A percentile compares a stretch with the other conserved stretches of the same genome.
These are phyloP conservation scores for Arabis alpina DNA, from an alignment of 345 rosid genomes.

Conservation along the genomic window DNA sequence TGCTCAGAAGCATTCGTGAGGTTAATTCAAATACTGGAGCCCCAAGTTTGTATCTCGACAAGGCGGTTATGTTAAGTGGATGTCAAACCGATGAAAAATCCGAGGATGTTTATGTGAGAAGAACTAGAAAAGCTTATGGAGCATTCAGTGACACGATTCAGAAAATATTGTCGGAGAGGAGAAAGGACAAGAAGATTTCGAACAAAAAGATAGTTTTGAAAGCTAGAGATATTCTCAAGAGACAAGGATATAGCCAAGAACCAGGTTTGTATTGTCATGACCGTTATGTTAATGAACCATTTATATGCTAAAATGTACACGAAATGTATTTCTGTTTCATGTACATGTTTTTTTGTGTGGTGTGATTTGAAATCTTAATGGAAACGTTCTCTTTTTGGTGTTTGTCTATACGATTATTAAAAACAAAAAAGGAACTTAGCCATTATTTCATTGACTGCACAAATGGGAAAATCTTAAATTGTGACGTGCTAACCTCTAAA, in stretches of 20 bases:
- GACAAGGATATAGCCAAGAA: conserved; percentile 51
- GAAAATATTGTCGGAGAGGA: conserved; percentile 38
- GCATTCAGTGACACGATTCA: conserved; percentile 41
- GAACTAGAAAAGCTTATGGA: conserved; percentile 40
- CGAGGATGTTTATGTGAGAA: conserved; percentile 35
- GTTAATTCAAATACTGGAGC: not conserved
- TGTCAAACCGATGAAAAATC: conserved; percentile 42
- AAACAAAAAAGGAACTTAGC: too few species aligned
- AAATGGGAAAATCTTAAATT: too few species aligned
- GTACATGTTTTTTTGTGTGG: not conserved
- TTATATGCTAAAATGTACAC: conserved; percentile 44
- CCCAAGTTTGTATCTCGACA: conserved; percentile 26
- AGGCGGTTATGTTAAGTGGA: conserved; percentile 39
- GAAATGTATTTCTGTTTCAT: not conserved
- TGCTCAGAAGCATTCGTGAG: not conserved
- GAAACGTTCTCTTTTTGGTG: not conserved
- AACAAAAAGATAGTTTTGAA: conserved; percentile 40
- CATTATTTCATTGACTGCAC: too few species aligned
- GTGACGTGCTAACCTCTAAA: too few species aligned
- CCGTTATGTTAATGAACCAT: conserved; percentile 44
- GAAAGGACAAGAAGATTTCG: conserved; percentile 10
- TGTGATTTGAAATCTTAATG: not conserved
- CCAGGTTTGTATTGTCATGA: conserved; percentile 64
- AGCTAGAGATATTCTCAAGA: conserved; percentile 54
- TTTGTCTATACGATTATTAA: too few species aligned